Conservation (phyloP, 1,284 basidiomycete species). For the Ustanciosporium gigantosporum region DNA sequence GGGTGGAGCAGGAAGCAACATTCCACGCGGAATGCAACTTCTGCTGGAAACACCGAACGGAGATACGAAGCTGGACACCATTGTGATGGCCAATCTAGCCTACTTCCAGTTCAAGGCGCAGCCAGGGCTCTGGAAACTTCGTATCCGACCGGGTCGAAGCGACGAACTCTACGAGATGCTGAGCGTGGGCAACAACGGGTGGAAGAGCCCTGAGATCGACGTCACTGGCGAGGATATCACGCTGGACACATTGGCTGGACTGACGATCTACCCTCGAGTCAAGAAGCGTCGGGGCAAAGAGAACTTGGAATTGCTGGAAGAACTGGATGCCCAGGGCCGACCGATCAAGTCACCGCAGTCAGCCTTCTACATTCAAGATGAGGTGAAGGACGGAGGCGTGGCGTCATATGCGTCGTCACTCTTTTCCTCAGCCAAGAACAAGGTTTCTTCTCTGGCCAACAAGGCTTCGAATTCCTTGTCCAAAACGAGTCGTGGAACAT, state of each 20-base stretch:
- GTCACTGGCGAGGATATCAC: conserved; percentile 61
- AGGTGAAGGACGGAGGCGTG: neutral
- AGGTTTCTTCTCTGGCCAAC: conserved; percentile 2
- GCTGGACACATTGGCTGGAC: conserved; percentile 81
- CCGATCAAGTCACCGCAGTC: too few species aligned
- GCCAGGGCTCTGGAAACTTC: conserved; percentile 82
- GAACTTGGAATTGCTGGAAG: conserved; percentile 72
- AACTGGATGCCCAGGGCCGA: conserved; percentile 26
- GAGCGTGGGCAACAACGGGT: conserved; percentile 73
- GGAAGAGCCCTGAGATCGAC: conserved; percentile 73
- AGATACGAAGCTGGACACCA: conserved; percentile 54
- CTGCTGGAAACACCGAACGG: conserved; percentile 48
- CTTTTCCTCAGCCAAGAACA: conserved; percentile 10
- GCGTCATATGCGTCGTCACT: conserved; percentile 2
- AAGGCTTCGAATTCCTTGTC: neutral
- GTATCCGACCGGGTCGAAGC: conserved; percentile 80
- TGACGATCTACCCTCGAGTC: conserved; percentile 83
- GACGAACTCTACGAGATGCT: conserved; percentile 78
- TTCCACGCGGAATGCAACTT: conserved; percentile 69
- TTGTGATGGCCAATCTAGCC: conserved; percentile 88
- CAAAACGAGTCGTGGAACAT: conserved; percentile 1
- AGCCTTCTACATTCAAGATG: too few species aligned
- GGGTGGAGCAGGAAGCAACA: conserved; percentile 79
- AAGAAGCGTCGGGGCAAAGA: conserved; percentile 76
- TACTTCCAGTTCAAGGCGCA: conserved; percentile 94